Conservation (phyloP, 176 grass and related monocot species). For the Aegilops bicornis region DNA sequence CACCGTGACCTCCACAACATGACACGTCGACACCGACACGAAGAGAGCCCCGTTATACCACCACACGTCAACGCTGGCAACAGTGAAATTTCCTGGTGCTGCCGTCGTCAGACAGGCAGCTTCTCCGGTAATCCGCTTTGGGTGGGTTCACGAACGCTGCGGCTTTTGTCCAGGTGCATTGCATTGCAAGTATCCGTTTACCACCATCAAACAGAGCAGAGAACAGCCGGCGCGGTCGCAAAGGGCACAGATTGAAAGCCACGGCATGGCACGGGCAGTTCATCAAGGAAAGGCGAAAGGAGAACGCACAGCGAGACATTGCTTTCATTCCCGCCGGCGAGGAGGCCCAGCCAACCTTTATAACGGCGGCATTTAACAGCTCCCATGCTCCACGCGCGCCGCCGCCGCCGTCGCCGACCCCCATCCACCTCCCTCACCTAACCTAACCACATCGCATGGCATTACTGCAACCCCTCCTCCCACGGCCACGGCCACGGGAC, state of each 20-base stretch:
- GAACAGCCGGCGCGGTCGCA: not conserved
- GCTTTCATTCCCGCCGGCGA: not conserved
- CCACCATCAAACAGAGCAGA: not conserved
- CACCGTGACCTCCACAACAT: accelerated
- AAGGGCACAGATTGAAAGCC: not conserved
- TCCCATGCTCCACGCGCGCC: not conserved
- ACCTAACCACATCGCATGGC: not conserved
- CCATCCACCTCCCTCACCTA: no score
- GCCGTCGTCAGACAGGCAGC: not conserved
- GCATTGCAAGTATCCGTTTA: not conserved
- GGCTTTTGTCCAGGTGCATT: not conserved
- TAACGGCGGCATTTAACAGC: constrained; percentile 8
- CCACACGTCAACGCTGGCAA: no score
- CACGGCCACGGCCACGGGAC: no score
- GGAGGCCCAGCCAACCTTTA: not conserved
- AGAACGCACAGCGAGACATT: not conserved
- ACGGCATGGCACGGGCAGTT: not conserved
- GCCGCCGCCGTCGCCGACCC: not conserved
- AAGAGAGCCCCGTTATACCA: no score
- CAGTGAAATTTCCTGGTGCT: not conserved
- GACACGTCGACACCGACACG: no score
- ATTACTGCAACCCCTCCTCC: not conserved
- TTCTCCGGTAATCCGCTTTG: not conserved
- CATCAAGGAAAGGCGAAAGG: not conserved
- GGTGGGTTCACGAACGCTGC: not conserved